Evolutionary conservation across 495 filamentous ascomycete genomes (phyloP).

Genomic region (Penicillium canariense): DNA sequence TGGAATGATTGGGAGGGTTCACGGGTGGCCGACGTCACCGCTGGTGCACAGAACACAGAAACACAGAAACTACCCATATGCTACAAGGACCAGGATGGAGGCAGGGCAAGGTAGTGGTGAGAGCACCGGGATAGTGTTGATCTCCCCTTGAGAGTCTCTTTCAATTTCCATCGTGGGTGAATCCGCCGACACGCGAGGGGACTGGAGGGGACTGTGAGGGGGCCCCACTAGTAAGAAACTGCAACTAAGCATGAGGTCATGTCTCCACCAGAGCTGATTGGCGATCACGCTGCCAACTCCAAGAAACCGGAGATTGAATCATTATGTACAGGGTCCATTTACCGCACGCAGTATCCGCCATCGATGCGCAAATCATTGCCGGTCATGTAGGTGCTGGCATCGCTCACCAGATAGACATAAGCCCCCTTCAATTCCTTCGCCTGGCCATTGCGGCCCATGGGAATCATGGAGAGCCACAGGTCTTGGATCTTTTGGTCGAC

Average conservation of each 20-base stretch:
- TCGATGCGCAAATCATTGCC: slow-evolving; percentile 76
- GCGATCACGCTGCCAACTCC: too few relatives aligned
- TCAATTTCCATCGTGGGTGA: neutral
- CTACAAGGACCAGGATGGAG: too few relatives aligned
- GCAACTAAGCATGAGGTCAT: neutral
- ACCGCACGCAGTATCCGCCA: slow-evolving; percentile 54
- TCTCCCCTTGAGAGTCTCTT: too few relatives aligned
- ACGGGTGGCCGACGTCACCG: too few relatives aligned
- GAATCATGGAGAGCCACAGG: slow-evolving; percentile 72
- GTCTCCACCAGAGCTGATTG: neutral
- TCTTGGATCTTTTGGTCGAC: slow-evolving; percentile 66
- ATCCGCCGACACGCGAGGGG: too few relatives aligned
- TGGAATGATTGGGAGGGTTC: neutral
- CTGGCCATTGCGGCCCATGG: slow-evolving; percentile 68
- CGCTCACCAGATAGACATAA: slow-evolving; percentile 72
- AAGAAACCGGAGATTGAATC: neutral
- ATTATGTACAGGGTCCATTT: slow-evolving; percentile 21
- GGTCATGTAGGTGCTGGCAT: slow-evolving; percentile 82
- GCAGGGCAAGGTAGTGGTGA: too few relatives aligned
- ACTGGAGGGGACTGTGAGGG: neutral
- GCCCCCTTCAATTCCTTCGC: slow-evolving; percentile 84
- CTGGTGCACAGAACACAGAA: too few relatives aligned
- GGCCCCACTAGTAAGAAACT: neutral
- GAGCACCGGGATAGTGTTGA: too few relatives aligned
- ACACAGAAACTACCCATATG: too few relatives aligned